Evolutionary conservation across 331 rosid species (phyloP), one percentile per base, ranked within the genome.

Genomic region (Cydonia oblonga): DNA sequence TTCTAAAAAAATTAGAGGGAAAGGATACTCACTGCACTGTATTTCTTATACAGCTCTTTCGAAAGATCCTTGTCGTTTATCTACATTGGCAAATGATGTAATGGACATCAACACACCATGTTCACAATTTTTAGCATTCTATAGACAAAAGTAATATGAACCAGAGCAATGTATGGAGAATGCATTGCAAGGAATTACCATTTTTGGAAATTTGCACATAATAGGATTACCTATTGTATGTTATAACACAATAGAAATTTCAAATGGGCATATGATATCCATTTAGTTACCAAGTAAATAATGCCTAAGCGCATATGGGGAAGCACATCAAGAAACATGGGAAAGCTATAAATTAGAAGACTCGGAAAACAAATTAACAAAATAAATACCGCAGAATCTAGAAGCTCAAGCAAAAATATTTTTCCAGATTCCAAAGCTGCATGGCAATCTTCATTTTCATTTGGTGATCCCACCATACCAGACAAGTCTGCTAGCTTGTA

Each of bases 21-120:
- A 66, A 78, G 35, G 30, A 81, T 68, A 88, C 98, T 87, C 75
- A 93, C 98, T 33, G 92, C 85, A 77, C 98, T 93, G 80, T 93
- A 87, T 82, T 93, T 93, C 77, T 93, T 93, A 83, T 93, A 93
- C 78, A 93, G 85, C 83, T 90, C 98, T 85, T 89, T 93, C 12
- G 95, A 63, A 63, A 93, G 97, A 77, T 89, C 97, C 76, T 86
- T 89, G 83, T 89, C 92, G 66, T 87, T 93, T 57, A 90, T 95
- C 97, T 93, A 77, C 69, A 87, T 78, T 79, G 68, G 77, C 26
- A 83, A 63, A 82, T 49, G 42, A 72, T 49, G 58, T n/a, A 51
- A 76, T 71, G 60, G 77, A 69, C 72, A 73, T 51, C 51, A 82
- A 38, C 13, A 80, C 33, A 64, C 29, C 46, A 61, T 24, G 20